phyloP scores from a whole-genome alignment of 371 early-diverging fungal species.

The Mucor velutinosus region DNA sequence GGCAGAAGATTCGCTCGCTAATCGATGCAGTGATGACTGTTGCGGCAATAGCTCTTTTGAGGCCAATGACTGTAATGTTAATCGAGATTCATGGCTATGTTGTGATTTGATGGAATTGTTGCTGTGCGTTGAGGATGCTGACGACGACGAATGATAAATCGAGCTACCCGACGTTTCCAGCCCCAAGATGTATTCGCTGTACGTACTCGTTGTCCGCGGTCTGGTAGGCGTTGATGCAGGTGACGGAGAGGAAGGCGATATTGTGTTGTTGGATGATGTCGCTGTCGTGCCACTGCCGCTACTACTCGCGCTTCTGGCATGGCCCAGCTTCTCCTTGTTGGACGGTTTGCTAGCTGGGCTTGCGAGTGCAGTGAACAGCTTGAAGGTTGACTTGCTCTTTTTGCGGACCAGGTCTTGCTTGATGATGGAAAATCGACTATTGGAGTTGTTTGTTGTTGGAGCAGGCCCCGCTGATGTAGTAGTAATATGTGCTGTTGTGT shows the following conservation, averaged over 20 bases:
- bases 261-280: background rate
- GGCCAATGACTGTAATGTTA: constrained; percentile 7
- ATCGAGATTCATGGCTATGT: constrained; percentile 14
- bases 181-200: constrained; percentile 11
- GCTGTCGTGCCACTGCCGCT: background rate
- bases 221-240: background rate
- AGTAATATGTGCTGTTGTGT: background rate
- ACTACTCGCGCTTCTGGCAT: background rate
- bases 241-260: constrained; percentile 3
- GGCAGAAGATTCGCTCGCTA: background rate
- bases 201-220: constrained; percentile 8
- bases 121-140: background rate
- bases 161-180: constrained; percentile 3
- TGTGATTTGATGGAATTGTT: constrained; percentile 17
- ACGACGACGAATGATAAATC: background rate
- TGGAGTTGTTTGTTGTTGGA: background rate
- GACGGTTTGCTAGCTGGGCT: background rate
- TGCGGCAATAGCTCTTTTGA: background rate
- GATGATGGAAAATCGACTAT: constrained; percentile 15
- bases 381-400: constrained; percentile 22
- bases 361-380: constrained; percentile 12
- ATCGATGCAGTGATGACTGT: constrained; percentile 5
- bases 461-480: background rate
- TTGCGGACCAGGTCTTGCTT: constrained; percentile 23
- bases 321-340: background rate